These are phyloP conservation scores for Globisporangium nunn DNA, from an alignment of 352 stramenopile genomes.

Conservation along the genomic window DNA sequence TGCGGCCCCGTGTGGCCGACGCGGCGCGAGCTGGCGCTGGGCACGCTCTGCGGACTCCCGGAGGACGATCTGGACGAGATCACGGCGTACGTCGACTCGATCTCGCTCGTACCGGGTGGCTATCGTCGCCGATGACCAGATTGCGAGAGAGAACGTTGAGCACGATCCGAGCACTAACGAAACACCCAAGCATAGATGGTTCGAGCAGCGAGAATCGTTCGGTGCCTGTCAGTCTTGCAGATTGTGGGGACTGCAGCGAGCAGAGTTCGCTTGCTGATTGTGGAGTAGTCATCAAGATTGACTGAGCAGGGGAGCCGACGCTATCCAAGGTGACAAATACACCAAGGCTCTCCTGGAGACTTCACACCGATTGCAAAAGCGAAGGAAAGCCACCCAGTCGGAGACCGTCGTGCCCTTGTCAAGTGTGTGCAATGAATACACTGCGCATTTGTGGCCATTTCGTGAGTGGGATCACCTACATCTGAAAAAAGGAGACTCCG, in stretches of 20 bases:
- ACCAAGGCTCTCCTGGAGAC: no score
- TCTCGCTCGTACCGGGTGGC: slow-evolving; percentile 23
- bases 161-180: no score
- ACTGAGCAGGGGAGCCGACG: no score
- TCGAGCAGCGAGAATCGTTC: no score
- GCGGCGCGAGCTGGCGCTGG: slow-evolving; percentile 38
- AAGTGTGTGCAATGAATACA: background rate
- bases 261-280: no score
- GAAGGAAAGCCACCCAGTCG: background rate
- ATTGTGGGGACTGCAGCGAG: no score
- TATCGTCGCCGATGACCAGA: background rate
- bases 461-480: background rate
- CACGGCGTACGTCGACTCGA: slow-evolving; percentile 46
- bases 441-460: background rate
- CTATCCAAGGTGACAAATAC: no score
- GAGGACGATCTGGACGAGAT: slow-evolving; percentile 36
- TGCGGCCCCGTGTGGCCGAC: slow-evolving; percentile 67
- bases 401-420: background rate
- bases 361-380: background rate
- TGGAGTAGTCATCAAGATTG: no score
- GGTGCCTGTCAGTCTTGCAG: no score
- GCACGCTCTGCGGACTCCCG: slow-evolving; percentile 45
- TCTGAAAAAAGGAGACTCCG: background rate
- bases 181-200: no score
- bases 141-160: no score